Conservation (phyloP, 371 early-diverging fungal species). For the Mucor mucedo region DNA sequence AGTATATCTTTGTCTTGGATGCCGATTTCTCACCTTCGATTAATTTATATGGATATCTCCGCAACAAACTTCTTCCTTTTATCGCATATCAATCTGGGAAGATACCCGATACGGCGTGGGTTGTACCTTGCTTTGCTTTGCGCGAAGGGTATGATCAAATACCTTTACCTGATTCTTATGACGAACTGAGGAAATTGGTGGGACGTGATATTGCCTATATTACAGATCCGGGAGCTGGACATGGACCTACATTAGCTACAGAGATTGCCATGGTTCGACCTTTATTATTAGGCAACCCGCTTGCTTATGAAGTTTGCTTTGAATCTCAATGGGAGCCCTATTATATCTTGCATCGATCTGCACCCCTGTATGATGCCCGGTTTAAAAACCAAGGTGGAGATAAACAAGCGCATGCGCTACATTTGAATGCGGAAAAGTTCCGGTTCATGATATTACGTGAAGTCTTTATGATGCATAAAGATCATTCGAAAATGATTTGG, state of each 20-base stretch:
- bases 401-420: conserved; percentile 68
- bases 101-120: conserved; percentile 47
- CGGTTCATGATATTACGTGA: conserved; percentile 57
- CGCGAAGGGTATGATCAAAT: conserved; percentile 37
- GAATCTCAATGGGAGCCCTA: conserved; percentile 79
- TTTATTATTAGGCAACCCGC: conserved; percentile 22
- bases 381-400: conserved; percentile 73
- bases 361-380: conserved; percentile 64
- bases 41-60: conserved; percentile 44
- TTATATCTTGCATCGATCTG: conserved; percentile 55
- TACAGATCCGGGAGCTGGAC: conserved; percentile 68
- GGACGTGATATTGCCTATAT: conserved; percentile 55
- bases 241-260: conserved; percentile 59
- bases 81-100: conserved; percentile 22
- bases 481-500: conserved; percentile 63
- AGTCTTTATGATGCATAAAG: conserved; percentile 64
- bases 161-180: conserved; percentile 44
- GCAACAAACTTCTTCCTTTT: conserved; percentile 31
- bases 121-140: conserved; percentile 66
- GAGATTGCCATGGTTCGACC: conserved; percentile 41
- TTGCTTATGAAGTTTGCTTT: conserved; percentile 67
- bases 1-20: conserved; percentile 64
- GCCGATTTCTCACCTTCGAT: conserved; percentile 66
- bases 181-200: conserved; percentile 50
- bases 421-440: conserved; percentile 63